These are phyloP conservation scores for Sclerotinia trifoliorum DNA, from an alignment of 2,329 filamentous ascomycete genomes.

Conservation along the genomic window DNA sequence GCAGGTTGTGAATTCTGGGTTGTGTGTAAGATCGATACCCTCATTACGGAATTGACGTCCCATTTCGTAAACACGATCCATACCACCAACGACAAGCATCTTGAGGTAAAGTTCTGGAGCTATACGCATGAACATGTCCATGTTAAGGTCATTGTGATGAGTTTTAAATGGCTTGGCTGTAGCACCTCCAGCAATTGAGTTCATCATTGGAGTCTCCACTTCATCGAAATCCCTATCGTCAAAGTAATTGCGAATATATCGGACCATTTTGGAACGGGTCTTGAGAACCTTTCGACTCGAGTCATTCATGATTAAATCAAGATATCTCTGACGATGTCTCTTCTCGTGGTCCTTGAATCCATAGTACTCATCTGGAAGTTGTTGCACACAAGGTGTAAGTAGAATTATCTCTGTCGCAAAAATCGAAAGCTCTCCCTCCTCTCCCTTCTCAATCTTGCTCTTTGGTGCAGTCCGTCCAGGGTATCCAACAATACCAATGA, in stretches of 20 bases:
- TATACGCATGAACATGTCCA: constrained; percentile 92
- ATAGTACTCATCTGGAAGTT: constrained; percentile 85
- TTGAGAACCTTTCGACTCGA: constrained; percentile 78
- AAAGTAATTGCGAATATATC: constrained; percentile 83
- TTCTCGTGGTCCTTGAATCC: constrained; percentile 95
- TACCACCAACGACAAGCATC: constrained; percentile 88
- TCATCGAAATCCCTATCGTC: constrained; percentile 86
- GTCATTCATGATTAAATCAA: constrained; percentile 95
- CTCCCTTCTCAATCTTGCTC: constrained; percentile 74
- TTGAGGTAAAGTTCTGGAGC: constrained; percentile 96
- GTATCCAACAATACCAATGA: constrained; percentile 83
- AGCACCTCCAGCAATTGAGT: constrained; percentile 90
- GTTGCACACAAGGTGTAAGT: constrained; percentile 86
- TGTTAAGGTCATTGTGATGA: constrained; percentile 92
- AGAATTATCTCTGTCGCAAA: constrained; percentile 85
- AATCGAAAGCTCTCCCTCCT: constrained; percentile 89
- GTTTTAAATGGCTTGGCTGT: constrained; percentile 94
- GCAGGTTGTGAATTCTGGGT: constrained; percentile 95
- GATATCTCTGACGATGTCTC: constrained; percentile 86
- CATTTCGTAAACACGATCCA: constrained; percentile 94
- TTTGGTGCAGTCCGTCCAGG: constrained; percentile 85
- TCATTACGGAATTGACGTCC: constrained; percentile 96
- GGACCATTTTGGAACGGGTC: constrained; percentile 82
- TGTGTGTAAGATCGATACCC: constrained; percentile 88
- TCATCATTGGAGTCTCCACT: constrained; percentile 97